Conservation (phyloP, 768 basidiomycete species). For the Phaeotremella fagi region DNA sequence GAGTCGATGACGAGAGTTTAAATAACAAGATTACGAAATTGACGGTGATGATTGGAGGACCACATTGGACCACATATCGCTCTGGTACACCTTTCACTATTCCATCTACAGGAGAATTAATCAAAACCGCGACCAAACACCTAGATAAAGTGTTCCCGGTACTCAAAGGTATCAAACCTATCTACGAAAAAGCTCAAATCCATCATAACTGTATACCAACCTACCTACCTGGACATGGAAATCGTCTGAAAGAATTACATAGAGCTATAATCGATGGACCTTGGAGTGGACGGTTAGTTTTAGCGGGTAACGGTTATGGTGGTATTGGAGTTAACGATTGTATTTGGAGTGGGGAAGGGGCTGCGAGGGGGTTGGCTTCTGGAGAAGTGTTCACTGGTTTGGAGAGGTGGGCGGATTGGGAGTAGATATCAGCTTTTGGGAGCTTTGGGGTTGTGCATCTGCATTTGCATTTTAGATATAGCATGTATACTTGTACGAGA, state of each 20-base stretch:
- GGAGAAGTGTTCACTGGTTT: slow-evolving; percentile 33
- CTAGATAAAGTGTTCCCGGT: slow-evolving; percentile 36
- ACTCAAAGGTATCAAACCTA: slow-evolving; percentile 29
- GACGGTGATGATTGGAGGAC: slow-evolving; percentile 87
- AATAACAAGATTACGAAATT: slow-evolving; percentile 60
- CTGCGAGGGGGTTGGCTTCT: slow-evolving; percentile 18
- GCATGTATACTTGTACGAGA: neutral
- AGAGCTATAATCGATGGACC: slow-evolving; percentile 48
- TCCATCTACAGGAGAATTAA: neutral
- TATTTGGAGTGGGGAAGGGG: slow-evolving; percentile 65
- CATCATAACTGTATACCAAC: slow-evolving; percentile 75
- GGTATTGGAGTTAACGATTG: slow-evolving; percentile 87
- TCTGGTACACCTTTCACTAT: slow-evolving; percentile 8
- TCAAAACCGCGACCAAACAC: slow-evolving; percentile 16
- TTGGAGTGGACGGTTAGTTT: slow-evolving; percentile 56
- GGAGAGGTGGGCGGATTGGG: slow-evolving; percentile 28
- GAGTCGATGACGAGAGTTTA: slow-evolving; percentile 54
- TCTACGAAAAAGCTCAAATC: slow-evolving; percentile 31
- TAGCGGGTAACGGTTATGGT: slow-evolving; percentile 77
- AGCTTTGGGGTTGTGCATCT: too few species aligned
- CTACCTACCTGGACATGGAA: slow-evolving; percentile 64
- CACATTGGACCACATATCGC: slow-evolving; percentile 54
- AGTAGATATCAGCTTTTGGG: too few species aligned
- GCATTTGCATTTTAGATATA: neutral
- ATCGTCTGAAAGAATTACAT: slow-evolving; percentile 62